Evolutionary conservation across 1,139 yeast genomes (phyloP), one percentile per base, ranked within the genome.

Genomic region (Candida albicans): DNA sequence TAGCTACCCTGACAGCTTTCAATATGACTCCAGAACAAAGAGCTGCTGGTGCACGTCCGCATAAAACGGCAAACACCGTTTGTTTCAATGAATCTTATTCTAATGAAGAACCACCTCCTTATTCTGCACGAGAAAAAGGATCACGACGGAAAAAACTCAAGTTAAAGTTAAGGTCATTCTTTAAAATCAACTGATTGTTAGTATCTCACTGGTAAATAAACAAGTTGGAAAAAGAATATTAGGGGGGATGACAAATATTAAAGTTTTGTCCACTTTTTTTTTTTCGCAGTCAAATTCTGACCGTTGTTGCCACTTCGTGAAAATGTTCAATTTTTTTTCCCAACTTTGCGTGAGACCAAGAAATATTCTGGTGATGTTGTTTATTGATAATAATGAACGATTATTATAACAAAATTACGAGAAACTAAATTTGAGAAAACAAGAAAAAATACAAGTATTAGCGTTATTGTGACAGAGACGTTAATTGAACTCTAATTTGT

Each of bases 91-190:
- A 18, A 5, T 11, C 26, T 18, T 24, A n/a, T n/a, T 14, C n/a
- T 14, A 12, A 6, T 28, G 39, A 24, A 22, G 29, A 29, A 12
- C 39, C 39, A 18, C 39, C 39, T 9, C 39, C 39, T 8, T 37
- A 37, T 31, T 30, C 39, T 33, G 39, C 10, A 22, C 28, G 7
- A 18, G 39, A 37, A 14, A 33, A 14, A 30, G 25, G 11, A 8
- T 22, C 4, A 12, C 12, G 27, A 37, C 30, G 22, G 25, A 24
- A 22, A 37, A 29, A 30, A 12, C 31, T 12, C 25, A 37, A 24
- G 12, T 26, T 31, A 29, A 15, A 10, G 18, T 24, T 24, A 22
- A 30, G 26, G 14, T 29, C 32, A 29, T 8, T 29, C 2, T 29
- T 29, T 12, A 29, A 7, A 29, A 29, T 29, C 7, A 29, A 29